phyloP scores from a whole-genome alignment of 2,329 filamentous ascomycete genomes.

The Cadophora sp. region DNA sequence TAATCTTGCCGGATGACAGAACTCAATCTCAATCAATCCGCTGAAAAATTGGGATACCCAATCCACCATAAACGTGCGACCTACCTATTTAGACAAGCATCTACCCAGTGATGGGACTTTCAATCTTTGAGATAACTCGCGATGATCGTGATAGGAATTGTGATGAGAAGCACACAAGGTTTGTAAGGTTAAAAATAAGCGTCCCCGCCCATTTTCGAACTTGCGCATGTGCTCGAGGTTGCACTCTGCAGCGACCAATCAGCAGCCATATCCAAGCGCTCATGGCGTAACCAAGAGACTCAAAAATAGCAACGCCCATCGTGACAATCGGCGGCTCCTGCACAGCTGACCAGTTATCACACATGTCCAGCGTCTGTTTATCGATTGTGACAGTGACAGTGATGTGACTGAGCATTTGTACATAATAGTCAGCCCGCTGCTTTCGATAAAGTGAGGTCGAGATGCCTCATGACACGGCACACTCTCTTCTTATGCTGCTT shows the following conservation, averaged over 20 bases:
- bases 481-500: conserved; percentile 12
- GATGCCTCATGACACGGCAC: conserved; percentile 9
- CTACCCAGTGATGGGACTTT: background rate
- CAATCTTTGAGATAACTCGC: too few species aligned
- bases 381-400: conserved; percentile 16
- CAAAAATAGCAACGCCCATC: background rate
- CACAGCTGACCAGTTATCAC: conserved; percentile 10
- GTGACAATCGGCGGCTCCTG: conserved; percentile 9
- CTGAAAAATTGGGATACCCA: too few species aligned
- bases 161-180: background rate
- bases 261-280: conserved; percentile 11
- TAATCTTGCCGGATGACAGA: too few species aligned
- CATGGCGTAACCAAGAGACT: background rate
- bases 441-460: conserved; percentile 3
- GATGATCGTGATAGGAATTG: too few species aligned
- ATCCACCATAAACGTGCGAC: too few species aligned
- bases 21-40: too few species aligned
- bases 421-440: conserved; percentile 8
- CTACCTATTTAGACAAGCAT: too few species aligned
- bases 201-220: background rate
- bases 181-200: conserved; percentile 14
- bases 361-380: conserved; percentile 10
- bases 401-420: conserved; percentile 5
- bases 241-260: conserved; percentile 11
- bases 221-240: background rate